Evolutionary conservation across 2,329 filamentous ascomycete genomes (phyloP), one percentile per base, ranked within the genome.

Genomic region (Xylaria sp.): DNA sequence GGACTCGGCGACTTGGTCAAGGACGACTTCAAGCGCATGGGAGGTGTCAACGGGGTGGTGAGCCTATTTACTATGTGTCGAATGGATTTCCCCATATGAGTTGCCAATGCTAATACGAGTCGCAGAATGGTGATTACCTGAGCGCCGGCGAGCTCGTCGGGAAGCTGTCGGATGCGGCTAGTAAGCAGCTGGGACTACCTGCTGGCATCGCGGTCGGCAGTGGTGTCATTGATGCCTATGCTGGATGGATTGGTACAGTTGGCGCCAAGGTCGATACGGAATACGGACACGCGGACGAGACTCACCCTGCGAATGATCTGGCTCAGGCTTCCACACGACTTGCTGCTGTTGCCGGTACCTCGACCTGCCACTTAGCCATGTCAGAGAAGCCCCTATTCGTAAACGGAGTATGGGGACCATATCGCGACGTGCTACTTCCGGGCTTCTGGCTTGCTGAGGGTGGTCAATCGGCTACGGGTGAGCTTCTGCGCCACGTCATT

Each of bases 221-320:
- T 70, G 92, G 92, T 74, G 94, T 99, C 65, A 99, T 99, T 71
- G 94, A 99, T 73, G 94, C 94, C 16, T 99, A 99, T 70, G 94
- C 94, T 61, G 94, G 94, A 65, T 99, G 94, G 94, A 94, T 99
- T 67, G 94, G 94, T 62, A 97, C 94, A 1, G 94, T 99, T n/a
- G 94, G 94, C 60, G 93, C 94, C 62, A 97, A 97, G 75, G 91
- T 97, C 68, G 83, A 91, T 66, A 83, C 95, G 13, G 80, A 82
- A 47, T 77, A 80, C 59, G 84, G 89, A 58, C 82, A 88, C 52
- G 81, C 93, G 46, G 87, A 88, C 71, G 79, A 83, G 61, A 82
- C 82, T 42, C 80, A 82, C 3, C 82, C 89, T 1, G 86, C 89
- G 71, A 95, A 96, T 75, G 91, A 96, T 71, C 84, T 94, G n/a